phyloP scores from a whole-genome alignment of 202 grass and related monocot species.

The Alloteropsis angusta region DNA sequence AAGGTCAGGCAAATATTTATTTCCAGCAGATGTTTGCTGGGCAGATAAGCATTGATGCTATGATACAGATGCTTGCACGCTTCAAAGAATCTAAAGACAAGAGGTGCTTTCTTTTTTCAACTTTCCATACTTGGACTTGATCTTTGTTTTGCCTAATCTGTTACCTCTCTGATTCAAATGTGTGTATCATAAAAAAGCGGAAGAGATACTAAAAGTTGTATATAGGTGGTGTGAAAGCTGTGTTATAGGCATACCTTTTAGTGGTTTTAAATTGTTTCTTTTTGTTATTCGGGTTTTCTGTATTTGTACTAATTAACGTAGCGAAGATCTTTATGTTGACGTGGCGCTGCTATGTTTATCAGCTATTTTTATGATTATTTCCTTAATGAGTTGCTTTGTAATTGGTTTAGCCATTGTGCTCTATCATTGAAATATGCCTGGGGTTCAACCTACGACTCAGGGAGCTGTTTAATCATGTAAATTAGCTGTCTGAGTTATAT shows the following conservation, averaged over 20 bases:
- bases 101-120: slow-evolving; percentile 31
- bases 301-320: slow-evolving; percentile 10
- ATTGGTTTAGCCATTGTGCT: not conserved
- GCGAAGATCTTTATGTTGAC: not conserved
- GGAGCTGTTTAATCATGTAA: not conserved
- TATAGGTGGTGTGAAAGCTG: not conserved
- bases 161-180: not conserved
- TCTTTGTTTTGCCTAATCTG: slow-evolving; percentile 9
- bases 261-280: not conserved
- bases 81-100: slow-evolving; percentile 88
- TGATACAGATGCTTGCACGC: slow-evolving; percentile 82
- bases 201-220: not conserved
- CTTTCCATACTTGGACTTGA: not conserved
- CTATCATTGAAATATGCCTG: slow-evolving; percentile 1
- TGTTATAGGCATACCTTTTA: not conserved
- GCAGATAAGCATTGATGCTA: slow-evolving; percentile 63
- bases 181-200: not conserved
- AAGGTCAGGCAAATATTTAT: slow-evolving; percentile 62
- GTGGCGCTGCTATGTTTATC: not conserved
- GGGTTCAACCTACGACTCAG: not conserved
- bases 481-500: slow-evolving; percentile 3
- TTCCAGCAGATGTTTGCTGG: slow-evolving; percentile 96
- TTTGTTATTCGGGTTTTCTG: not conserved
- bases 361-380: not conserved
- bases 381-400: not conserved